Evolutionary conservation across 352 stramenopile species (phyloP).

Genomic region (Phytopythium kandeliae): DNA sequence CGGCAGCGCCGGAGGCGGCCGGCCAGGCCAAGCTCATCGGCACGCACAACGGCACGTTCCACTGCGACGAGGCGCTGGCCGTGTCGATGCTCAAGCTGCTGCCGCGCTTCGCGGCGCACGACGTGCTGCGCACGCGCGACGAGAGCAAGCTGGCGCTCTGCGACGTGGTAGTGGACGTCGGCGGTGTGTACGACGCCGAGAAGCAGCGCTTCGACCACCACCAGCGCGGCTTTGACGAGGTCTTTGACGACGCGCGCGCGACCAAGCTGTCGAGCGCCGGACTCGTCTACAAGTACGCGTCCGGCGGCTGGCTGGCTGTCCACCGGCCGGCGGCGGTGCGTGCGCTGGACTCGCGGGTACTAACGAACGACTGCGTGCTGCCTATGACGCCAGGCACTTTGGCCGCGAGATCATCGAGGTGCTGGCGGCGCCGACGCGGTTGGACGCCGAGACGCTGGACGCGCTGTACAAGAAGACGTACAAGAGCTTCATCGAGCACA

Average conservation of each 20-base stretch:
- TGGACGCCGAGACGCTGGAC: constrained; percentile 75
- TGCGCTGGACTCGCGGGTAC: too few relatives aligned
- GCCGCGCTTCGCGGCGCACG: constrained; percentile 82
- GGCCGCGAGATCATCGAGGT: constrained; percentile 93
- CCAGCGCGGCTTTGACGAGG: constrained; percentile 90
- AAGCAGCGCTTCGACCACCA: constrained; percentile 96
- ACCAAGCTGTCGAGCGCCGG: constrained; percentile 95
- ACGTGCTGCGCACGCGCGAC: constrained; percentile 88
- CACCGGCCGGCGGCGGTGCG: too few relatives aligned
- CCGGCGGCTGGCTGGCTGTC: too few relatives aligned
- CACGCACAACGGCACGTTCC: constrained; percentile 97
- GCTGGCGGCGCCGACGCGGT: constrained; percentile 31
- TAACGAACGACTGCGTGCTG: too few relatives aligned
- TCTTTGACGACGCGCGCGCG: constrained; percentile 63
- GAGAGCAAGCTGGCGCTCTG: constrained; percentile 85
- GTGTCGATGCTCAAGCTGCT: constrained; percentile 96
- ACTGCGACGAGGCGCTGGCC: constrained; percentile 98
- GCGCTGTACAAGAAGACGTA: constrained; percentile 92
- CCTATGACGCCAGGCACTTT: constrained; percentile 94
- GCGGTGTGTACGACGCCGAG: constrained; percentile 91
- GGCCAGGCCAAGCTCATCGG: constrained; percentile 86
- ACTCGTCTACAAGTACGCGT: constrained; percentile 93
- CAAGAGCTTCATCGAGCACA: constrained; percentile 96
- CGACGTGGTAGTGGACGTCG: constrained; percentile 97
- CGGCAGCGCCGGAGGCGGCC: constrained; percentile 22